Evolutionary conservation across 768 basidiomycete genomes (phyloP).

Genomic region (Phaeotremella skinneri): DNA sequence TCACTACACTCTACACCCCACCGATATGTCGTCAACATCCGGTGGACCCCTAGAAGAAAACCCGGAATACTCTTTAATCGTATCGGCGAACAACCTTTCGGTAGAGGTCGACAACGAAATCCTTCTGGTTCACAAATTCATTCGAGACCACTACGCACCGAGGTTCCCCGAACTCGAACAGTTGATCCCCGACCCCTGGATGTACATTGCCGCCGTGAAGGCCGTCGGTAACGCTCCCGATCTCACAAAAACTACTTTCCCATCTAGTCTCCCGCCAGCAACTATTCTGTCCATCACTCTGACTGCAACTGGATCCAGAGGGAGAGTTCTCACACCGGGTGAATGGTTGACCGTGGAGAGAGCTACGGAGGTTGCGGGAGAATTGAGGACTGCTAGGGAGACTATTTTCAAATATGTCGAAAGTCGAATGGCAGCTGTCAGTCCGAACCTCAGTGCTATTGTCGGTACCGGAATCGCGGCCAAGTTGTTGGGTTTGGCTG

Average conservation of each 20-base stretch:
- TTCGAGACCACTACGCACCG: slow-evolving; percentile 91
- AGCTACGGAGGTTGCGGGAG: slow-evolving; percentile 85
- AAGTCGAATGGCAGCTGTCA: slow-evolving; percentile 96
- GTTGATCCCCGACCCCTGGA: slow-evolving; percentile 82
- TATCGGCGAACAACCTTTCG: slow-evolving; percentile 94
- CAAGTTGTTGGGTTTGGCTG: slow-evolving; percentile 94
- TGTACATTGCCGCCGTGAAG: slow-evolving; percentile 89
- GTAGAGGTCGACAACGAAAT: slow-evolving; percentile 99
- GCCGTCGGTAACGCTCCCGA: slow-evolving; percentile 84
- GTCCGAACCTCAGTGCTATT: slow-evolving; percentile 96
- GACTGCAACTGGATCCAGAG: slow-evolving; percentile 86
- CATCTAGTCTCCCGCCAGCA: slow-evolving; percentile 76
- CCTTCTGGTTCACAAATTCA: slow-evolving; percentile 97
- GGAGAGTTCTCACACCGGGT: slow-evolving; percentile 64
- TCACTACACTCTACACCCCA: slow-evolving; percentile 76
- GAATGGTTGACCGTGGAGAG: slow-evolving; percentile 78
- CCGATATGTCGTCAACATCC: slow-evolving; percentile 71
- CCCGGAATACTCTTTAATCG: slow-evolving; percentile 93
- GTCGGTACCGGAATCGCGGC: slow-evolving; percentile 98
- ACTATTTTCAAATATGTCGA: slow-evolving; percentile 99
- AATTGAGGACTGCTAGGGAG: slow-evolving; percentile 83
- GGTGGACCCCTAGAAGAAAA: slow-evolving; percentile 72
- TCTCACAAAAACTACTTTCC: slow-evolving; percentile 77
- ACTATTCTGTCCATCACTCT: slow-evolving; percentile 94
- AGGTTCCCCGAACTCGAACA: slow-evolving; percentile 97